Conservation (phyloP, 768 basidiomycete species). For the Serendipita indica region DNA sequence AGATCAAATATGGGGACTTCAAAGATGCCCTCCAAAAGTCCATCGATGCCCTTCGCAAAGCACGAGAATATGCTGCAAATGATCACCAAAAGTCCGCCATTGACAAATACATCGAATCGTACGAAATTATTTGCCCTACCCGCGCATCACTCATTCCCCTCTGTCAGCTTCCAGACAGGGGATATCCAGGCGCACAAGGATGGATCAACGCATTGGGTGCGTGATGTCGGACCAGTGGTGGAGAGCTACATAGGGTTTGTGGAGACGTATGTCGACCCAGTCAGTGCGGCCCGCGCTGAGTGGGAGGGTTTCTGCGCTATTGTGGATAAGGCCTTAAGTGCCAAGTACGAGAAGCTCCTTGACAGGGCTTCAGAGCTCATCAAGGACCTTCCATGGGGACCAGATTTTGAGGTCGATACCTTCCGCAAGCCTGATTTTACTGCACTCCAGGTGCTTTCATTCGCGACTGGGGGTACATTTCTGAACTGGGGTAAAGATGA, state of each 20-base stretch:
- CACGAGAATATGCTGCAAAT: constrained; percentile 58
- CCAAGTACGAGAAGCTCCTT: constrained; percentile 67
- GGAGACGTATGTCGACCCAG: constrained; percentile 80
- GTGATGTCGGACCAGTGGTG: constrained; percentile 74
- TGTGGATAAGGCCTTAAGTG: constrained; percentile 69
- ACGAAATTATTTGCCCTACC: constrained; percentile 1
- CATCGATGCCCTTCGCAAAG: constrained; percentile 47
- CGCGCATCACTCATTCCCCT: neutral
- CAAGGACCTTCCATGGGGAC: constrained; percentile 67
- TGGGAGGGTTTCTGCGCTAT: constrained; percentile 91
- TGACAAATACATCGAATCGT: constrained; percentile 67
- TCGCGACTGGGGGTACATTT: constrained; percentile 59
- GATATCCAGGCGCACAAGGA: constrained; percentile 68
- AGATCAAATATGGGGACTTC: constrained; percentile 65
- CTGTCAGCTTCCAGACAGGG: constrained; percentile 53
- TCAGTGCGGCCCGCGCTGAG: constrained; percentile 79
- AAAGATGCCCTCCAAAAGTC: constrained; percentile 38
- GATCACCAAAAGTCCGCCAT: constrained; percentile 61
- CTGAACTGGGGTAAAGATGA: constrained; percentile 1
- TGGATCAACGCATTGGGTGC: constrained; percentile 68
- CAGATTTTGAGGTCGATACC: constrained; percentile 31
- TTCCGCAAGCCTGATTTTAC: constrained; percentile 77
- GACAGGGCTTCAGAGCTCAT: constrained; percentile 63
- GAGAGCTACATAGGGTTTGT: constrained; percentile 81
- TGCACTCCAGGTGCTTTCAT: constrained; percentile 65